Percentiles rank a stretch among this genome's conserved stretches.
phyloP scores from a whole-genome alignment of 2,329 filamentous ascomycete genomes.

The Bisporella sp. region DNA sequence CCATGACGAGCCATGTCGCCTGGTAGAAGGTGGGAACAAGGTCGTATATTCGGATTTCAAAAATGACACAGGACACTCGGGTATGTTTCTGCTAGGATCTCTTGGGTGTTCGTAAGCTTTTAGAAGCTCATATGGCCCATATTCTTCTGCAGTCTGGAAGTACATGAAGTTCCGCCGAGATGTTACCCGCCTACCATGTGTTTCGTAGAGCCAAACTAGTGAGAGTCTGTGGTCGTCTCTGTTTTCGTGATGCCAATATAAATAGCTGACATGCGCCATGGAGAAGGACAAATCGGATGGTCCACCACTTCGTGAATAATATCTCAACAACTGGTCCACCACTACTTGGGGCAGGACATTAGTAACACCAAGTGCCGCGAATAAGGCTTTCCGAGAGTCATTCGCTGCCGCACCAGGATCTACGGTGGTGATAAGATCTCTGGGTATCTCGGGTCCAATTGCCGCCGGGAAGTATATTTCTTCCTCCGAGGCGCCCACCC shows the following conservation, averaged over 20 bases:
- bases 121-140: conserved; percentile 11
- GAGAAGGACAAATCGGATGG: conserved; percentile 6
- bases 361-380: conserved; percentile 5
- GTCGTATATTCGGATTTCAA: conserved; percentile 8
- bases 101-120: conserved; percentile 5
- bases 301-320: conserved; percentile 2
- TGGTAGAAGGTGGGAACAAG: conserved; percentile 2
- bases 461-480: conserved; percentile 4
- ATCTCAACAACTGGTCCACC: conserved; percentile 1
- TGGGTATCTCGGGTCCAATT: conserved; percentile 4
- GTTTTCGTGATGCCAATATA: conserved; percentile 10
- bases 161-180: conserved; percentile 6
- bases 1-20: conserved; percentile 8
- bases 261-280: conserved; percentile 10
- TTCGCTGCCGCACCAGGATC: conserved; percentile 2
- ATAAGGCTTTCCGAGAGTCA: conserved; percentile 3
- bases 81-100: neutral
- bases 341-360: conserved; percentile 1
- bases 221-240: conserved; percentile 2
- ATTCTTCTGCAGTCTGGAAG: conserved; percentile 10
- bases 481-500: neutral
- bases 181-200: neutral
- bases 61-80: conserved; percentile 9
- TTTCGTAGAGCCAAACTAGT: conserved; percentile 10
- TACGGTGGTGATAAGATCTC: conserved; percentile 6